Conservation (phyloP, 306 rosid species). For the Benincasa hispida region DNA sequence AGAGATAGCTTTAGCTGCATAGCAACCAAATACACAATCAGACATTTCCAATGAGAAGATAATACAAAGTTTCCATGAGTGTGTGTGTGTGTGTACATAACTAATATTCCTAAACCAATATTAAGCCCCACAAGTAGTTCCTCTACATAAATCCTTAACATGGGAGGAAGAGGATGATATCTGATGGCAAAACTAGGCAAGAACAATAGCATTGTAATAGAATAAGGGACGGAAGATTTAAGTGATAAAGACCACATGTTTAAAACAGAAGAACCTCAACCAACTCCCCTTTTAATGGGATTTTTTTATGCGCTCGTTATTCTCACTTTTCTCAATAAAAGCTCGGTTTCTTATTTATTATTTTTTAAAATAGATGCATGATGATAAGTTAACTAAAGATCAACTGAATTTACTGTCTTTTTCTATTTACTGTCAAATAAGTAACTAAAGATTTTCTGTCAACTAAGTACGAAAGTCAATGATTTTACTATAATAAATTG, state of each 20-base stretch:
- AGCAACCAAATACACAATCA: conserved; percentile 2
- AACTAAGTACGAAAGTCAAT: not conserved
- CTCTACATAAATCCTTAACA: not conserved
- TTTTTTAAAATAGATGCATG: too few species aligned
- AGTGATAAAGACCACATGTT: not conserved
- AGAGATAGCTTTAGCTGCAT: conserved; percentile 37
- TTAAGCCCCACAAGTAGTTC: not conserved
- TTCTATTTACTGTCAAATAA: not conserved
- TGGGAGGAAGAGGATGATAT: not conserved
- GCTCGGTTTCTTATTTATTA: too few species aligned
- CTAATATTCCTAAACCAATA: not conserved
- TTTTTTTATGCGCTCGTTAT: too few species aligned
- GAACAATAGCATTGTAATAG: not conserved
- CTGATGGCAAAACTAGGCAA: not conserved
- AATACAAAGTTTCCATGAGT: not conserved
- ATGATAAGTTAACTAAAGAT: not conserved
- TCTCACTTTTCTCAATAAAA: too few species aligned
- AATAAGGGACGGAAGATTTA: not conserved
- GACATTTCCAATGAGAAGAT: not conserved
- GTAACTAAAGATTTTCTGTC: too few species aligned
- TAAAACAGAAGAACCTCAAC: not conserved
- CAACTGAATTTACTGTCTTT: not conserved
- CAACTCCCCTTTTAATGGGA: too few species aligned
- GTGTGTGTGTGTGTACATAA: not conserved
- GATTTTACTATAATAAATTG: not conserved